phyloP scores from a whole-genome alignment of 441 rosid species.

The Euphorbia celastroides region DNA sequence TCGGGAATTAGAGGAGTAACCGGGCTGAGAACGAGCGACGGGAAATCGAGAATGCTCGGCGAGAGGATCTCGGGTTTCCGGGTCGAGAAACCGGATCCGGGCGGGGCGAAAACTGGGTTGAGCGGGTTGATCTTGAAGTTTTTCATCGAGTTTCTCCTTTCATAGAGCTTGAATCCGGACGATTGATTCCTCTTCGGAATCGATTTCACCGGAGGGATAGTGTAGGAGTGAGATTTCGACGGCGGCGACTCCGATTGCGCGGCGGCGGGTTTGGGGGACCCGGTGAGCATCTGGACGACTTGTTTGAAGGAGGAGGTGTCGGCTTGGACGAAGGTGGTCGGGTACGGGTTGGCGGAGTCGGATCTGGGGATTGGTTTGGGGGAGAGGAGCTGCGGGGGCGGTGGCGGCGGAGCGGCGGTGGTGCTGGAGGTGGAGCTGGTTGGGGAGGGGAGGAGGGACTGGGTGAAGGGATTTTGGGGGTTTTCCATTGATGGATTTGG shows the following conservation, averaged over 20 bases:
- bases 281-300: slow-evolving; percentile 95
- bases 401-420: slow-evolving; percentile 25
- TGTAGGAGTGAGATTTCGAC: slow-evolving; percentile 34
- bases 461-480: slow-evolving; percentile 30
- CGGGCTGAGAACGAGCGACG: slow-evolving; percentile 72
- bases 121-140: slow-evolving; percentile 78
- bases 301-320: slow-evolving; percentile 89
- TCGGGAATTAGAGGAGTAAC: slow-evolving; percentile 80
- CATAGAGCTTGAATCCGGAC: slow-evolving; percentile 81
- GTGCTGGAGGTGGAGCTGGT: slow-evolving; percentile 32
- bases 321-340: slow-evolving; percentile 95
- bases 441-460: slow-evolving; percentile 42
- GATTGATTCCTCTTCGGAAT: slow-evolving; percentile 42
- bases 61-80: slow-evolving; percentile 72
- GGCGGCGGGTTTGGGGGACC: slow-evolving; percentile 50
- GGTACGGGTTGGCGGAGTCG: slow-evolving; percentile 71
- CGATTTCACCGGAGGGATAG: slow-evolving; percentile 44
- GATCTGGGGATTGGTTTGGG: slow-evolving; percentile 61
- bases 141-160: slow-evolving; percentile 73
- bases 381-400: slow-evolving; percentile 22
- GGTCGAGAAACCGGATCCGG: slow-evolving; percentile 48
- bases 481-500: slow-evolving; percentile 42
- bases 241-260: slow-evolving; percentile 31
- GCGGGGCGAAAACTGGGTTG: slow-evolving; percentile 43
- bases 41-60: slow-evolving; percentile 88